A percentile compares a stretch with the other conserved stretches of the same genome.
phyloP scores from a whole-genome alignment of 2,329 filamentous ascomycete species.

The Madurella fahalii region DNA sequence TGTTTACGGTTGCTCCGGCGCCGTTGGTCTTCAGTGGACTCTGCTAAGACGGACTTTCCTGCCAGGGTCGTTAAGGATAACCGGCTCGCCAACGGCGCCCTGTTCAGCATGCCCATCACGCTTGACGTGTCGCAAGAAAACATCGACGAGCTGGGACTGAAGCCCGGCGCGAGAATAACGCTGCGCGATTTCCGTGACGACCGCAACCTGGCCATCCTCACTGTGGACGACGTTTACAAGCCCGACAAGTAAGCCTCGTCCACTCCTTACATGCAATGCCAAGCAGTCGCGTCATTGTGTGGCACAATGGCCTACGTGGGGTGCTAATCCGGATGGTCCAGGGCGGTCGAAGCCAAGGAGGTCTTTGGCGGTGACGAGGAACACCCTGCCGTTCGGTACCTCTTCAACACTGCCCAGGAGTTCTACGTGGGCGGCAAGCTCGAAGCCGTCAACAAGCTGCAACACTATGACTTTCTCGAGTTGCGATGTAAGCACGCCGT shows the following conservation, averaged over 20 bases:
- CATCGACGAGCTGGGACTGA: slow-evolving; percentile 70
- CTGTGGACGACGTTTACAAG: slow-evolving; percentile 89
- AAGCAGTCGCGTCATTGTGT: slow-evolving; percentile 26
- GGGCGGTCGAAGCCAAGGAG: slow-evolving; percentile 82
- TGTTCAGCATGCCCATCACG: slow-evolving; percentile 97
- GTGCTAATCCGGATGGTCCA: slow-evolving; percentile 37
- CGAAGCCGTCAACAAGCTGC: slow-evolving; percentile 88
- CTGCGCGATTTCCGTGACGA: slow-evolving; percentile 96
- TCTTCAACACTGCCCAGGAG: slow-evolving; percentile 74
- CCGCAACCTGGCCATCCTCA: slow-evolving; percentile 91
- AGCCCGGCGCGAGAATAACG: slow-evolving; percentile 76
- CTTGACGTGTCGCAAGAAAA: slow-evolving; percentile 75
- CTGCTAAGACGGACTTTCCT: slow-evolving; percentile 27
- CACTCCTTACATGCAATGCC: slow-evolving; percentile 12
- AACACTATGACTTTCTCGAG: slow-evolving; percentile 98
- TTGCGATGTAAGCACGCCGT: slow-evolving; percentile 67
- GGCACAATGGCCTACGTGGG: slow-evolving; percentile 16
- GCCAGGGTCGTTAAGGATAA: slow-evolving; percentile 79
- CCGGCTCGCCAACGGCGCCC: slow-evolving; percentile 80
- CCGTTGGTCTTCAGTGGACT: slow-evolving; percentile 4
- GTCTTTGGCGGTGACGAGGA: slow-evolving; percentile 91
- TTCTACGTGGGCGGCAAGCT: slow-evolving; percentile 96
- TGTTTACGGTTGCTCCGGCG: slow-evolving; percentile 27
- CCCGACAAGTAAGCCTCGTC: slow-evolving; percentile 75
- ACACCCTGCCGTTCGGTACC: slow-evolving; percentile 89